Evolutionary conservation across 2,329 filamentous ascomycete genomes (phyloP), one percentile per base, ranked within the genome.

Genomic region (Corynespora cassiicola): DNA sequence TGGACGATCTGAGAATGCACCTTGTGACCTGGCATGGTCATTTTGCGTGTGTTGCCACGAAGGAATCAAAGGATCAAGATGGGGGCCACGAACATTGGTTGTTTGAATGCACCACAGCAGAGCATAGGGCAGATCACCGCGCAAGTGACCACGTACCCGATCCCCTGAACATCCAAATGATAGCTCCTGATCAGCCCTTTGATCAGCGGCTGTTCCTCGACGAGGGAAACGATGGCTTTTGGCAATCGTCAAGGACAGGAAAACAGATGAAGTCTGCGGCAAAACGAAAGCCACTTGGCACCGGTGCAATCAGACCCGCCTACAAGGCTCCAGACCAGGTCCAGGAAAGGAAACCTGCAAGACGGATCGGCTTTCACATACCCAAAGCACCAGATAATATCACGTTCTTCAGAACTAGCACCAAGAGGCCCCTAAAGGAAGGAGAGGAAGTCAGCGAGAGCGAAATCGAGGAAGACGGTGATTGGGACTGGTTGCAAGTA

Each of bases 401-500:
- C 9, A 59, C 53, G 0, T 70, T 74, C 39, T 75, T 70, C 43
- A 59, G 71, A n/a, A 59, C 62, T 8, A 47, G 54, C 2, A 67
- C 67, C 2, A 75, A 74, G 45, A 57, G 69, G 7, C 56, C 54
- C 2, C 45, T 76, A 2, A 31, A 47, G 6, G 55, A 65, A 21
- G 71, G 67, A 6, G 70, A 73, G 31, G 28, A 47, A 4, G 47
- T 75, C 11, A 70, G 62, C 30, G 72, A 75, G 37, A 74, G 71
- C 46, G 73, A 75, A 18, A 68, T 73, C 27, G 71, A 72, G 5
- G 43, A 65, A 0, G 69, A 73, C 26, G 59, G 65, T 17, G 41
- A 39, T 2, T 74, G 72, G 68, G 41, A 39, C 2, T 74, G 72
- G 68, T 39, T 73, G 5, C 31, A 52, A 1, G 52, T 61, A 7